These are phyloP conservation scores for thale cress (Arabidopsis thaliana) DNA, from an alignment of 345 rosid species.

Conservation along the genomic window TAIR10.1 NC_003076.8:24446001-24446500, in stretches of 20 bases:
- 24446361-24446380: conserved; percentile 63
- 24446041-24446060: not conserved
- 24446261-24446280: not conserved
- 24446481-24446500: conserved; percentile 92
- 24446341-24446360: conserved; percentile 7
- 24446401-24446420: conserved; percentile 88
- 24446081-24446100: too few species aligned
- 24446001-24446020: not conserved
- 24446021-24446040: not conserved
- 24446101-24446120: too few species aligned
- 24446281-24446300: not conserved
- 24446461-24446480: conserved; percentile 57
- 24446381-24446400: conserved; percentile 77
- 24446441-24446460: conserved; percentile 78
- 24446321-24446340: not conserved
- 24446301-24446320: not conserved
- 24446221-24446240: too few species aligned
- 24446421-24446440: conserved; percentile 81
- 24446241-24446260: not conserved
- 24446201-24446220: too few species aligned
- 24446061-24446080: not conserved
- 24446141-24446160: too few species aligned
- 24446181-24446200: too few species aligned
- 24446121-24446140: not conserved
- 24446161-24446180: too few species aligned